Conservation (phyloP, 2,329 filamentous ascomycete genomes). For the Periglandula ipomoeae region DNA sequence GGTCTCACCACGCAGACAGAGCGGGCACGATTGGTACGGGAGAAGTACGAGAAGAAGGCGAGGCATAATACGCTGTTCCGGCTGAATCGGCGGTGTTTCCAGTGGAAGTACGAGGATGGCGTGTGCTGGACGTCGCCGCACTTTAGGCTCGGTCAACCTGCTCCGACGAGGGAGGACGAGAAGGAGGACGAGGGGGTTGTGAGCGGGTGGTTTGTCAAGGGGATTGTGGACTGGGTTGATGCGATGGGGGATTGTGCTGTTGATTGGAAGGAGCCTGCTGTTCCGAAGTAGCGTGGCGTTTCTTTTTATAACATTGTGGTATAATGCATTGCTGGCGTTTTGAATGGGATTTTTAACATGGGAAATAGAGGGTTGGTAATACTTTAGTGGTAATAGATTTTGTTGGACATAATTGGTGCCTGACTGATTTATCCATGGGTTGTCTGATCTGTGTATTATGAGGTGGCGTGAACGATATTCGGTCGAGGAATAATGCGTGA, state of each 20-base stretch:
- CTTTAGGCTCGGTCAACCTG: slow-evolving; percentile 35
- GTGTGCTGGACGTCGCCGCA: slow-evolving; percentile 33
- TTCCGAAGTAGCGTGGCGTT: not conserved
- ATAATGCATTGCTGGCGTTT: not conserved
- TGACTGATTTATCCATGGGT: too few relatives aligned
- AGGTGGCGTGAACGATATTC: too few relatives aligned
- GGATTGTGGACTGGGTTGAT: slow-evolving; percentile 38
- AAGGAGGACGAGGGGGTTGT: slow-evolving; percentile 22
- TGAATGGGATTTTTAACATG: too few relatives aligned
- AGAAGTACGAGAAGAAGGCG: slow-evolving; percentile 17
- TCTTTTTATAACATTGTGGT: not conserved
- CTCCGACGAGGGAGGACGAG: slow-evolving; percentile 7
- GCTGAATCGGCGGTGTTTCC: slow-evolving; percentile 32
- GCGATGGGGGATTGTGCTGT: slow-evolving; percentile 33
- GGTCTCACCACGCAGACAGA: slow-evolving; percentile 19
- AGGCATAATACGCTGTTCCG: slow-evolving; percentile 16
- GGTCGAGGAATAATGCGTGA: too few relatives aligned
- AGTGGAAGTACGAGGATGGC: slow-evolving; percentile 36
- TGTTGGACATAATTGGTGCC: too few relatives aligned
- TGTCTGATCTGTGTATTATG: too few relatives aligned
- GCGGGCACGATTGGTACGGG: slow-evolving; percentile 18
- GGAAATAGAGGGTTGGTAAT: too few relatives aligned
- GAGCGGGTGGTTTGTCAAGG: slow-evolving; percentile 37
- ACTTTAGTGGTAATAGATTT: too few relatives aligned
- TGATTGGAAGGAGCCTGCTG: slow-evolving; percentile 26